Conservation (phyloP, 2,329 filamentous ascomycete genomes). For the Neoarthrinium moseri region DNA sequence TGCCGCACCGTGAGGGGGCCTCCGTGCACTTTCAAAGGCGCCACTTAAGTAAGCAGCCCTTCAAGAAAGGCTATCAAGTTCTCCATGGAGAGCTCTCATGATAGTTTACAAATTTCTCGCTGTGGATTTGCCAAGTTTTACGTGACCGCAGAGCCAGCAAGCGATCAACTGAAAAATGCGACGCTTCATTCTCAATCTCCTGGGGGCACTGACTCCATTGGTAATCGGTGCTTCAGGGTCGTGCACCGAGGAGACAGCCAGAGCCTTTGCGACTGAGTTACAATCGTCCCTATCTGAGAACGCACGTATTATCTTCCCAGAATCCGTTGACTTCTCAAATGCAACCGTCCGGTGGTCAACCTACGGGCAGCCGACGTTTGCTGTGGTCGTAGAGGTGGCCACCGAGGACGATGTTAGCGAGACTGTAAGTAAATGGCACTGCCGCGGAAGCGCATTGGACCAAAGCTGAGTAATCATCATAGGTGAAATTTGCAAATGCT, state of each 20-base stretch:
- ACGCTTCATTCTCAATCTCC: no score
- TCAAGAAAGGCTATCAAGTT: no score
- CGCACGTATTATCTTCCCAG: constrained; percentile 27
- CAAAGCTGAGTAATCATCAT: neutral
- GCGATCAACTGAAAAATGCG: no score
- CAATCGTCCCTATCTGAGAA: constrained; percentile 13
- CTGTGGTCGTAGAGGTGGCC: constrained; percentile 31
- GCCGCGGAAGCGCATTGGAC: neutral
- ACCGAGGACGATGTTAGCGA: constrained; percentile 34
- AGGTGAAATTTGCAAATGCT: constrained; percentile 48
- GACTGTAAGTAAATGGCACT: constrained; percentile 27
- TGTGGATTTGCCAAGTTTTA: no score
- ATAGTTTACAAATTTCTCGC: no score
- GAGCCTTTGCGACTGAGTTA: constrained; percentile 9
- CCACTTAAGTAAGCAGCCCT: no score
- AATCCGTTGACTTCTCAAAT: constrained; percentile 24
- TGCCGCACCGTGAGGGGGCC: no score
- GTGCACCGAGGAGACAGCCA: neutral
- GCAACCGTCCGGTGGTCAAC: constrained; percentile 30
- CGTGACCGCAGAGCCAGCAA: no score
- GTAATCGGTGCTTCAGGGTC: no score
- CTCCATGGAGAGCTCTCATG: no score
- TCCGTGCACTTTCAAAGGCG: no score
- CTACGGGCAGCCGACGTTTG: constrained; percentile 27
- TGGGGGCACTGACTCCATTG: no score